Evolutionary conservation across 257 asterid genomes (phyloP).

Genomic region (Solanum clarkiae): DNA sequence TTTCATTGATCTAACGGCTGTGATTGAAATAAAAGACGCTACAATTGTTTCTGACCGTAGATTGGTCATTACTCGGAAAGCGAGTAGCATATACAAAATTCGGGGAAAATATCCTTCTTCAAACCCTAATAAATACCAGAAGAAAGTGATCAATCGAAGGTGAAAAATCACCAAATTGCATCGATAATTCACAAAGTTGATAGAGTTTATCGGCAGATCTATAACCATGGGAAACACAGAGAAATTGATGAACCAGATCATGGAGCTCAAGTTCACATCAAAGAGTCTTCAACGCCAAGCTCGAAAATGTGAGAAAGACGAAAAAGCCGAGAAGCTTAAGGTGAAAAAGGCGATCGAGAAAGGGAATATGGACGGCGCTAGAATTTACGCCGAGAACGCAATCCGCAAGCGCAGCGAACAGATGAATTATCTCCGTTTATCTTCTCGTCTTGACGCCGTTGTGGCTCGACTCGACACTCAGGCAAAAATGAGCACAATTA

Average conservation of each 20-base stretch:
- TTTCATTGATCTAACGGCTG: not conserved
- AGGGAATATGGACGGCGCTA: conserved; percentile 97
- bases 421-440: conserved; percentile 87
- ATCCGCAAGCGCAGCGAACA: conserved; percentile 93
- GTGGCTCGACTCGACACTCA: conserved; percentile 95
- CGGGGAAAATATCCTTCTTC: not conserved
- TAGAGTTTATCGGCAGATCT: not conserved
- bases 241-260: conserved; percentile 84
- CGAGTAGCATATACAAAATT: not conserved
- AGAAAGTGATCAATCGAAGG: not conserved
- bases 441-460: conserved; percentile 94
- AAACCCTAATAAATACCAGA: not conserved
- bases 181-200: not conserved
- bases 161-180: not conserved
- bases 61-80: not conserved
- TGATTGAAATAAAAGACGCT: not conserved
- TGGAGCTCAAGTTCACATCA: conserved; percentile 89
- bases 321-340: conserved; percentile 83
- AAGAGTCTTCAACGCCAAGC: conserved; percentile 84
- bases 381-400: conserved; percentile 97
- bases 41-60: not conserved
- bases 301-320: conserved; percentile 90
- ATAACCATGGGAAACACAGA: conserved; percentile 70
- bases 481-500: conserved; percentile 76
- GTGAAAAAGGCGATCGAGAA: conserved; percentile 94